A percentile compares a stretch with the other conserved stretches of the same genome.
phyloP scores from a whole-genome alignment of 345 rosid species.

The Eucalyptus marginata region DNA sequence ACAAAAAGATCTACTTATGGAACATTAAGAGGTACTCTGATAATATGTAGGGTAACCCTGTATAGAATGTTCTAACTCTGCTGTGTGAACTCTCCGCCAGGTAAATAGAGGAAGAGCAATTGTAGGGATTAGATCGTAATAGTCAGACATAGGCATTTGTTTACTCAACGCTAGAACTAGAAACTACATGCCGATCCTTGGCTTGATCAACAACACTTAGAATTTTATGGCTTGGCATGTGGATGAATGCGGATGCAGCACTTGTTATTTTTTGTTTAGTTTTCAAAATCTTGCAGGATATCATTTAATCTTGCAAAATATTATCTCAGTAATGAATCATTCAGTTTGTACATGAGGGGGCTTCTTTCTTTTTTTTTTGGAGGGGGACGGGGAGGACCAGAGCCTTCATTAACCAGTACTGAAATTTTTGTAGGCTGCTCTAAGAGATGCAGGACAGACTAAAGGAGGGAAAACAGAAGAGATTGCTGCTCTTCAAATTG shows the following conservation, averaged over 20 bases:
- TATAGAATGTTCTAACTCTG: not conserved
- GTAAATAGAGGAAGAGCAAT: not conserved
- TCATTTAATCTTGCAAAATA: not conserved
- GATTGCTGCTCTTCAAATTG: slow-evolving; percentile 44
- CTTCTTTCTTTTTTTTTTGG: not conserved
- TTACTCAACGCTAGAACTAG: not conserved
- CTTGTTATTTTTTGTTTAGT: not conserved
- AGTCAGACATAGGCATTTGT: not conserved
- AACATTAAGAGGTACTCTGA: not conserved
- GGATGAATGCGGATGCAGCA: not conserved
- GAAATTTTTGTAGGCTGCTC: slow-evolving; percentile 53
- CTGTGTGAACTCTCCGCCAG: not conserved
- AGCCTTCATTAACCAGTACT: not conserved
- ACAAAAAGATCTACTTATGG: not conserved
- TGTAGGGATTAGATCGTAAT: not conserved
- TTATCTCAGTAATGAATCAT: not conserved
- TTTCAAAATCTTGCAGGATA: not conserved
- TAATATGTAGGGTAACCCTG: not conserved
- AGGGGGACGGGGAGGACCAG: not conserved
- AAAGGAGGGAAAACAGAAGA: slow-evolving; percentile 34
- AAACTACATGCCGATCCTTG: not conserved
- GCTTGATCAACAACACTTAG: not conserved
- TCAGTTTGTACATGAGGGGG: not conserved
- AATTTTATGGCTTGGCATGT: not conserved
- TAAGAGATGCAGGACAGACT: slow-evolving; percentile 40